Conservation (phyloP, 2,329 filamentous ascomycete species). For the Coniochaeta pulveracea region DNA sequence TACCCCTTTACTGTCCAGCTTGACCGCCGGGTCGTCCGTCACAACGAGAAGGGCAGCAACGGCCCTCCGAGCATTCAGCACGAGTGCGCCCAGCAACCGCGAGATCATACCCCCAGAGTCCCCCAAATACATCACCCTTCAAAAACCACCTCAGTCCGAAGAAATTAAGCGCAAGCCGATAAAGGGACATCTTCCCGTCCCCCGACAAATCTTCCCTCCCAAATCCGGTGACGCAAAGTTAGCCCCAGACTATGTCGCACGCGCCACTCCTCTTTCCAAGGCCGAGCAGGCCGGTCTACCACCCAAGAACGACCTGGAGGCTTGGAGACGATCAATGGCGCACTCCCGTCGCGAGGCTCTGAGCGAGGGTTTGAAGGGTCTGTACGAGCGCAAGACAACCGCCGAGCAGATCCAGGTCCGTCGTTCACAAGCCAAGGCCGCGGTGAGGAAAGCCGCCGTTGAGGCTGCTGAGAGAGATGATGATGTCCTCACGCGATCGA, state of each 20-base stretch:
- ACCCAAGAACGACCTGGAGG: constrained; percentile 25
- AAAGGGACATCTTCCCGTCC: constrained; percentile 74
- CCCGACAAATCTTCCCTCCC: constrained; percentile 64
- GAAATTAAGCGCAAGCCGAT: constrained; percentile 34
- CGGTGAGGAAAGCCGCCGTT: constrained; percentile 33
- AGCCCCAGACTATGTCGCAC: constrained; percentile 45
- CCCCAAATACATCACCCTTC: constrained; percentile 76
- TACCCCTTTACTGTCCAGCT: constrained; percentile 12
- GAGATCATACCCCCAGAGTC: constrained; percentile 68
- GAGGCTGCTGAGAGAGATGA: constrained; percentile 61
- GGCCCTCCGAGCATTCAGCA: constrained; percentile 12
- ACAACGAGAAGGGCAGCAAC: constrained; percentile 5
- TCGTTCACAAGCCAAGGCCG: constrained; percentile 30
- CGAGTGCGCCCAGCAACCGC: constrained; percentile 18
- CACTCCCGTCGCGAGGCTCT: constrained; percentile 61
- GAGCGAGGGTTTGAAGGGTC: constrained; percentile 54
- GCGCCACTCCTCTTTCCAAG: constrained; percentile 44
- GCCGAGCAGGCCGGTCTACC: constrained; percentile 21
- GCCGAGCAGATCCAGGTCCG: constrained; percentile 20
- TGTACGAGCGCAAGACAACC: constrained; percentile 54
- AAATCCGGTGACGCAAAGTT: constrained; percentile 47
- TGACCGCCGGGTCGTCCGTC: constrained; percentile 9
- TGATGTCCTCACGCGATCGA: constrained; percentile 63
- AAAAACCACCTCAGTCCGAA: constrained; percentile 61
- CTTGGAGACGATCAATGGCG: constrained; percentile 67